Evolutionary conservation across 805 yeast genomes (phyloP).

Genomic region (Teunomyces aglyptinius): DNA sequence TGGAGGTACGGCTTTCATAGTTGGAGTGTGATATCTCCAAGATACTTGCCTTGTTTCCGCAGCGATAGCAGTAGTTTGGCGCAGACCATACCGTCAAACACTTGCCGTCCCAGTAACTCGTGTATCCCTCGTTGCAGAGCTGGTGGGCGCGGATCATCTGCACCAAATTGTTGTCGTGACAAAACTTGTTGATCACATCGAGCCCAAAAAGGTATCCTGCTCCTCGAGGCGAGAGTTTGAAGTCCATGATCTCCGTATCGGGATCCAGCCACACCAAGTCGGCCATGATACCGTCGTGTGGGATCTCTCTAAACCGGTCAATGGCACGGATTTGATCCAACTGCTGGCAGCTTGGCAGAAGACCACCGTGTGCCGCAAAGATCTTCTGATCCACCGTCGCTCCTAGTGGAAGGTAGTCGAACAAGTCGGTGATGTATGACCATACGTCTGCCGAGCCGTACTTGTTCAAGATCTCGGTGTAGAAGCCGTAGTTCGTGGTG

Average conservation of each 20-base stretch:
- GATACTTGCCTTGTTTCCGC: conserved; percentile 98
- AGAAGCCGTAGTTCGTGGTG: conserved; percentile 96
- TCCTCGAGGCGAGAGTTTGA: conserved; percentile 89
- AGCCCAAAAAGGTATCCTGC: conserved; percentile 97
- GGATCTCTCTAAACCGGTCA: conserved; percentile 91
- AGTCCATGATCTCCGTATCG: conserved; percentile 75
- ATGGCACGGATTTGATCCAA: conserved; percentile 87
- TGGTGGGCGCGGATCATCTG: conserved; percentile 94
- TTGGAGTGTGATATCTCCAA: conserved; percentile 66
- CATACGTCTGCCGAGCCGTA: conserved; percentile 73
- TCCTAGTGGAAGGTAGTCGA: conserved; percentile 84
- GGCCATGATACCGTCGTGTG: conserved; percentile 99
- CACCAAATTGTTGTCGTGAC: conserved; percentile 71
- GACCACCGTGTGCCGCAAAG: conserved; percentile 96
- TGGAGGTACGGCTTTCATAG: conserved; percentile 27
- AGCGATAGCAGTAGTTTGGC: conserved; percentile 94
- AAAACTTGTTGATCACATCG: conserved; percentile 84
- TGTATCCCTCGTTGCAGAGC: conserved; percentile 93
- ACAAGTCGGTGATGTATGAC: conserved; percentile 86
- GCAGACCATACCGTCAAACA: conserved; percentile 98
- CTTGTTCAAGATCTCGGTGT: conserved; percentile 88
- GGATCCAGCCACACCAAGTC: conserved; percentile 99
- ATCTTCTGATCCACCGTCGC: conserved; percentile 88
- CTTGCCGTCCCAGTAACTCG: conserved; percentile 83
- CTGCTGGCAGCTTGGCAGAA: conserved; percentile 92